Evolutionary conservation across 1,139 yeast genomes (phyloP), one percentile per base, ranked within the genome.

Genomic region (Meyerozyma athensensis): DNA sequence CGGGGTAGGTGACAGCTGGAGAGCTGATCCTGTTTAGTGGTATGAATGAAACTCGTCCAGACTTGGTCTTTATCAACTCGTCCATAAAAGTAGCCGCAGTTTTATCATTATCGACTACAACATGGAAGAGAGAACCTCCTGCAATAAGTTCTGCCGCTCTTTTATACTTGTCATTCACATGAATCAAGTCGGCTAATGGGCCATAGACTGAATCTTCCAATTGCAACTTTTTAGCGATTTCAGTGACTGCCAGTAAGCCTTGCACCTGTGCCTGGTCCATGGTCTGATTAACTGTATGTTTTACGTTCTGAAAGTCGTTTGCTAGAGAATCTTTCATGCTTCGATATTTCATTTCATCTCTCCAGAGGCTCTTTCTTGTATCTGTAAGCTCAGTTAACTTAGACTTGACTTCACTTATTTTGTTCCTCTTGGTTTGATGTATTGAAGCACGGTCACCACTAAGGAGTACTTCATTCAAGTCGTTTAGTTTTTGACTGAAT

Each of bases 111-210:
- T 89, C 96, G 12, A 92, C 97, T 12, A 92, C 94, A 28, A 90
- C 78, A 56, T 92, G 89, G 53, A 89, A 90, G 36, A 92, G 63
- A 3, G 95, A 75, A 43, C 77, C 81, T 2, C 97, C 97, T 10
- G 95, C 97, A 34, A 87, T 76, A 5, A 85, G 92, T 54, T 90
- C 97, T 1, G 85, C 84, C 1, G 97, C 95, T 1, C 81, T 74
- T 54, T 84, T 83, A 55, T 87, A 90, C 49, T 86, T 86, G 39
- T 85, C 90, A 48, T 82, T 83, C 3, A 87, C 92, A 39, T 72
- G 72, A 42, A 92, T 83, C 26, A 92, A 64, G 46, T 89, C 96
- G 23, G 95, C 94, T 17, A 92, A 60, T 0, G 95, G 81, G 0
- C 98, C 98, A 58, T 75, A 80, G 3, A 87, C 94, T 6, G 82